Percentiles rank a stretch among this genome's conserved stretches.
phyloP scores from a whole-genome alignment of 495 filamentous ascomycete species.

The Daldinia loculata region DNA sequence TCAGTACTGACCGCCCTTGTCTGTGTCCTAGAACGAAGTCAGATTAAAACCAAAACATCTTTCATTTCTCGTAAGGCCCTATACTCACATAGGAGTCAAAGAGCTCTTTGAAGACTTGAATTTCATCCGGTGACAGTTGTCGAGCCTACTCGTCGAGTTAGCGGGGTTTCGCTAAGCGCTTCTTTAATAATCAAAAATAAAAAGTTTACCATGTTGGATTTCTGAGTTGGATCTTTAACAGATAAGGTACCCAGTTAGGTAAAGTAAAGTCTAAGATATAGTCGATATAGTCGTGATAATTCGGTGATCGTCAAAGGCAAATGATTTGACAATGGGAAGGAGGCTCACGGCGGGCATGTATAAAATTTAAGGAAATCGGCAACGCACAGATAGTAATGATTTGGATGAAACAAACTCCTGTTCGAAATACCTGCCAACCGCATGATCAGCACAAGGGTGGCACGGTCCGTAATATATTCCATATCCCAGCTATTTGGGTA shows the following conservation, averaged over 20 bases:
- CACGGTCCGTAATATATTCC: slow-evolving; percentile 3
- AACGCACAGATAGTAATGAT: slow-evolving; percentile 19
- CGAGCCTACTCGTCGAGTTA: slow-evolving; percentile 42
- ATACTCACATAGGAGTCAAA: slow-evolving; percentile 50
- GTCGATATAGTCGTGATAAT: background rate
- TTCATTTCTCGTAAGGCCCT: background rate
- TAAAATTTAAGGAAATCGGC: slow-evolving; percentile 5
- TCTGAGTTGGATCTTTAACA: background rate
- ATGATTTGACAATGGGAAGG: background rate
- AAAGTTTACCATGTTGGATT: slow-evolving; percentile 17
- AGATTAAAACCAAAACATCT: background rate
- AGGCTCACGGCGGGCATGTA: background rate
- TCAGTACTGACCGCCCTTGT: slow-evolving; percentile 46
- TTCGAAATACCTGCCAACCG: slow-evolving; percentile 25
- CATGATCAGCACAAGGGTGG: slow-evolving; percentile 35
- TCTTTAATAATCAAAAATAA: background rate
- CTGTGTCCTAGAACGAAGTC: slow-evolving; percentile 40
- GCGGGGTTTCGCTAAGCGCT: background rate
- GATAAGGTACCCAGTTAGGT: background rate
- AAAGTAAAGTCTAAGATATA: background rate
- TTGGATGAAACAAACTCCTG: slow-evolving; percentile 37
- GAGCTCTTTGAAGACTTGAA: slow-evolving; percentile 48
- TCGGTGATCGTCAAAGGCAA: slow-evolving; percentile 2
- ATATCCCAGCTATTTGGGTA: background rate
- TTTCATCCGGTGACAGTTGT: slow-evolving; percentile 45